Evolutionary conservation across 345 rosid species (phyloP), one percentile per base, ranked within the genome.

Genomic region (Melaleuca alternifolia): DNA sequence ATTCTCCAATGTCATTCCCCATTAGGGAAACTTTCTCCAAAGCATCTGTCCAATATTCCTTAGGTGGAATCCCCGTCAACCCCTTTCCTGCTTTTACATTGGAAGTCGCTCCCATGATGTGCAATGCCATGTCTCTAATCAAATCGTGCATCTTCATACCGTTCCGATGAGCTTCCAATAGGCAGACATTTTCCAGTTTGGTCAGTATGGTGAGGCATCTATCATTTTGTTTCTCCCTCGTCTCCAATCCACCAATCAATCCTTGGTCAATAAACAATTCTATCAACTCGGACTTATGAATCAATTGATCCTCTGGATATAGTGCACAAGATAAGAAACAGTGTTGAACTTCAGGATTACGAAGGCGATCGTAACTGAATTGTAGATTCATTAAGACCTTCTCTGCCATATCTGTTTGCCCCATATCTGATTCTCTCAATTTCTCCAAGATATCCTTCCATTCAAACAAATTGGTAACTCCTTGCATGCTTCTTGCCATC

Each of bases 301-400:
- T 87, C 89, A 0, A 0, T 57, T 11, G 0, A 11, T 57, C 28
- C 24, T 76, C 87, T 86, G 89, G 86, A 84, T 81, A 88, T 6
- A 92, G 59, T 23, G 91, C 89, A 84, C 90, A 89, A 71, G 83
- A 85, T n/a, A 87, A 11, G 81, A 92, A 89, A 61, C 91, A 90
- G 0, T 84, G 81, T 51, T 89, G 87, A 0, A 26, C 0, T 10
- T 87, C 13, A 6, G 54, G 41, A 75, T 88, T 57, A 11, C 52
- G 77, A 53, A 90, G 83, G 21, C 79, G 28, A 4, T 30, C 48
- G 51, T 86, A 92, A 62, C 91, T 91, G 1, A 54, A 24, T 21
- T 61, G n/a, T 10, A 92, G 12, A 21, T 51, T 48, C 13, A 0
- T 26, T 44, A 88, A 83, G 10, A 91, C 88, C 10, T 8, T 26